Evolutionary conservation across 2,329 filamentous ascomycete species (phyloP), one percentile per base, ranked within the genome.

Genomic region (Aspergillus ochraceoroseus): DNA sequence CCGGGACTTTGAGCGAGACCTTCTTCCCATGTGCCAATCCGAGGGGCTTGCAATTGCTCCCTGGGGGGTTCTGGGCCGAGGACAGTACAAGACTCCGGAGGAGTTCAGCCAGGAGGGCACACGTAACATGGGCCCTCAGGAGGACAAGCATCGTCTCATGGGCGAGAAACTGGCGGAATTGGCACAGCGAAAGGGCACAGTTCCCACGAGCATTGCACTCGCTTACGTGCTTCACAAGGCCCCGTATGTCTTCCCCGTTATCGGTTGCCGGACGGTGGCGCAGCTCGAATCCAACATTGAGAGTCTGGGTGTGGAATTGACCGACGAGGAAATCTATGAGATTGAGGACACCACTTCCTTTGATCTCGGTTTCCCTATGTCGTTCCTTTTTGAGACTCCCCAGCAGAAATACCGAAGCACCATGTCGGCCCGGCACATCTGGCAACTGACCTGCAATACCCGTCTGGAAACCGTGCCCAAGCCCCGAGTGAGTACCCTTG

Each of bases 221-320:
- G 36, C 36, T 5, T 38, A 38, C 27, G 8, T 32, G 9, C 26
- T 38, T n/a, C 28, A 38, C 36, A 38, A 38, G 28, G 13, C 36
- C 17, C 36, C 36, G 1, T 32, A 38, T 9, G 28, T 38, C 0
- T 38, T 38, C 19, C 36, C 36, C 6, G 18, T 38, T 8, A 20
- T 38, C 27, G 36, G 36, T 28, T 20, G 28, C 3, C 36, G 32
- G 5, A 35, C 22, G 5, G 28, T 32, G 3, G 36, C 20, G 28
- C 27, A 38, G 8, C 36, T 38, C 7, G 18, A 32, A n/a, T 12
- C 19, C 5, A 38, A 38, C 11, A 32, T 38, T 11, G 20, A 17
- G 7, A 15, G 11, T 9, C 36, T 38, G 4, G 18, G n/a, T 3
- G 25, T 38, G 3, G 13, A 18, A 13, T 23, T 38, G 19, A 31